Evolutionary conservation across 495 filamentous ascomycete genomes (phyloP).

Genomic region (Hyaloscypha variabilis): DNA sequence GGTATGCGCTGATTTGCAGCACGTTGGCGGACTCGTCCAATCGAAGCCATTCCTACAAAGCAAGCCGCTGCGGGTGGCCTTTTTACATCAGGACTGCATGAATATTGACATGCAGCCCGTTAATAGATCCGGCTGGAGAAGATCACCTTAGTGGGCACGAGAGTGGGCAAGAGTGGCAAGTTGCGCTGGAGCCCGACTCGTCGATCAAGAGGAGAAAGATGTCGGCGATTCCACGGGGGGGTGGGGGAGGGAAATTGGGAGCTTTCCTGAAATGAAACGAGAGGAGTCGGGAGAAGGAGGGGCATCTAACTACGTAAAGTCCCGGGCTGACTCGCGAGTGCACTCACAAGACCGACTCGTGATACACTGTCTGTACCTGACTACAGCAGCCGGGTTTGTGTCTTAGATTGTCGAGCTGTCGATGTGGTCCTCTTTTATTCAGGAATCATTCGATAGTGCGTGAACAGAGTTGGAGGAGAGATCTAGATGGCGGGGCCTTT

Average conservation of each 20-base stretch:
- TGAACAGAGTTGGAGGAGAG: background rate
- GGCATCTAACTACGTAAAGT: slow-evolving; percentile 1
- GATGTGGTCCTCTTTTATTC: background rate
- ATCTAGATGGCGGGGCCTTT: slow-evolving; percentile 11
- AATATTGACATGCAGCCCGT: slow-evolving; percentile 28
- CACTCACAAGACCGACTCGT: slow-evolving; percentile 2
- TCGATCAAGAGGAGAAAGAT: background rate
- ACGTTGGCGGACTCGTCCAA: slow-evolving; percentile 16
- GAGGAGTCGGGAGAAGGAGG: slow-evolving; percentile 12
- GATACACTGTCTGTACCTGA: slow-evolving; percentile 11
- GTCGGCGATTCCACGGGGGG: slow-evolving; percentile 3
- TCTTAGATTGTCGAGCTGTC: slow-evolving; percentile 10
- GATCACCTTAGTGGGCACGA: background rate
- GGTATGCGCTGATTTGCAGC: slow-evolving; percentile 19
- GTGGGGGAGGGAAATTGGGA: background rate
- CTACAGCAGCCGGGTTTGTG: background rate
- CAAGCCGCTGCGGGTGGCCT: slow-evolving; percentile 11
- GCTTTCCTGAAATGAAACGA: slow-evolving; percentile 10
- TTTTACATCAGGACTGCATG: slow-evolving; percentile 20
- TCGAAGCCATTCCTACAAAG: background rate
- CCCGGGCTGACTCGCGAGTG: slow-evolving; percentile 10
- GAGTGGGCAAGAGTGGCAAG: slow-evolving; percentile 4
- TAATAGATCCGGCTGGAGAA: slow-evolving; percentile 13
- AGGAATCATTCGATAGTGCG: background rate
- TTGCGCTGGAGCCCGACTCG: slow-evolving; percentile 4